A percentile compares a stretch with the other conserved stretches of the same genome.
Conservation (phyloP, 2,329 filamentous ascomycete genomes). For the Fusarium sarcochroum region DNA sequence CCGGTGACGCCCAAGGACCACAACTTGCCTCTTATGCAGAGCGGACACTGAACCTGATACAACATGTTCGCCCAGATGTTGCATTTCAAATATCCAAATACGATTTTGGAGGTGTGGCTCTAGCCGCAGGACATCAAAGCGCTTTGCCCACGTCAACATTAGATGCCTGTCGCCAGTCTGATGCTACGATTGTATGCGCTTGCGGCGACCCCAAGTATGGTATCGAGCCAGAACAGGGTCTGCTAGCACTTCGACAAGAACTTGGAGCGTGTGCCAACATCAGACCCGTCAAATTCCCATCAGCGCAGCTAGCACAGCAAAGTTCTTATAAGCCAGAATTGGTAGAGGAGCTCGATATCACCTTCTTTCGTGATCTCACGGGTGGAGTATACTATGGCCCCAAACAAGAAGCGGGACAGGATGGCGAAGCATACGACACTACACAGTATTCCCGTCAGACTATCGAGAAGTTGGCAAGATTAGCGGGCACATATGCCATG, state of each 20-base stretch:
- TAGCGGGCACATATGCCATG: conserved; percentile 76
- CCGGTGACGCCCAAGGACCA: conserved; percentile 24
- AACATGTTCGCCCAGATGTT: conserved; percentile 10
- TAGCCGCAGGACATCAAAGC: not conserved
- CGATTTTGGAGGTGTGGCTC: conserved; percentile 14
- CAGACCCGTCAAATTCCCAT: conserved; percentile 82
- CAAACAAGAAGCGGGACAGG: conserved; percentile 62
- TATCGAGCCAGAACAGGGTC: conserved; percentile 71
- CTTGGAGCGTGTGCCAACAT: conserved; percentile 69
- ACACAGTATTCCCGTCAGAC: conserved; percentile 79
- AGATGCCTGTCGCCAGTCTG: conserved; percentile 17
- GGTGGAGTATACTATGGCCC: conserved; percentile 86
- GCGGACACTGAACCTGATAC: conserved; percentile 13
- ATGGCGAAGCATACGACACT: conserved; percentile 59
- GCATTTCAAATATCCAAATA: conserved; percentile 22
- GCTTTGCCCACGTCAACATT: conserved; percentile 17
- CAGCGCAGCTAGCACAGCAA: conserved; percentile 75
- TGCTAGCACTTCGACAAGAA: conserved; percentile 80
- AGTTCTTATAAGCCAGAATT: conserved; percentile 79
- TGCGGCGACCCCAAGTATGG: conserved; percentile 17
- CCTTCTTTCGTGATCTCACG: conserved; percentile 81
- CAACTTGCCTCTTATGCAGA: conserved; percentile 20
- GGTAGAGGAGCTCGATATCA: conserved; percentile 79
- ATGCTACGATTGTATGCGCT: conserved; percentile 24
- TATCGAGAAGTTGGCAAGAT: conserved; percentile 78